Evolutionary conservation across 768 basidiomycete species (phyloP), one percentile per base, ranked within the genome.

Genomic region (Tulasnella sp.): DNA sequence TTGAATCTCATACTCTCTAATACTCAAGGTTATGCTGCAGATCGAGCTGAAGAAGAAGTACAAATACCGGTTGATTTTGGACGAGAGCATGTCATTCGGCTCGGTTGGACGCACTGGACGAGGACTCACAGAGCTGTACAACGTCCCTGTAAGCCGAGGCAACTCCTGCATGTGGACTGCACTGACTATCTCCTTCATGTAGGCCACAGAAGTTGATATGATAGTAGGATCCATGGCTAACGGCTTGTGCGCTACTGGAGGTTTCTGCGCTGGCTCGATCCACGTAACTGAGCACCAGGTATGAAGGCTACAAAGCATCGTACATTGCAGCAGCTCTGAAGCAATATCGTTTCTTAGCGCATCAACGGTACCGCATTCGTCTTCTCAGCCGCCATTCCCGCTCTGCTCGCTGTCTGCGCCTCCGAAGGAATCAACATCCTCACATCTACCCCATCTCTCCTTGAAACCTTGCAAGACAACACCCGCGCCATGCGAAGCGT

Each of bases 291-390:
- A 93, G 78, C 97, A 99, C 81, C 97, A 96, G 86, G 93, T 92
- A 79, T 29, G 83, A 72, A 12, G 19, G 3, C 29, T 42, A 25
- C 39, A 34, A 1, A 31, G 8, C 1, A 1, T 17, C 3, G 31
- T 22, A 22, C 29, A 4, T 67, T 49, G 3, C 12, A 9, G 6
- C 15, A 36, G 69, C 34, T 8, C 54, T 74, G 54, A 54, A n/a
- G n/a, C 71, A 0, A 34, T 12, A 22, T 14, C 29, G 19, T 39
- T 39, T 45, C 3, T 71, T 40, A 97, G 89, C 95, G 95, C 67
- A 97, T 97, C 87, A 99, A 99, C 82, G 94, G 93, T 19, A 91
- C 94, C 3, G 90, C 95, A 0, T 97, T 94, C 82, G 95, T 99
- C 77, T 99, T 95, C 86, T 97, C 97, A 0, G 97, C 97, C 22